phyloP scores from a whole-genome alignment of 108 stramenopile species.

The Epipyxis sp. region DNA sequence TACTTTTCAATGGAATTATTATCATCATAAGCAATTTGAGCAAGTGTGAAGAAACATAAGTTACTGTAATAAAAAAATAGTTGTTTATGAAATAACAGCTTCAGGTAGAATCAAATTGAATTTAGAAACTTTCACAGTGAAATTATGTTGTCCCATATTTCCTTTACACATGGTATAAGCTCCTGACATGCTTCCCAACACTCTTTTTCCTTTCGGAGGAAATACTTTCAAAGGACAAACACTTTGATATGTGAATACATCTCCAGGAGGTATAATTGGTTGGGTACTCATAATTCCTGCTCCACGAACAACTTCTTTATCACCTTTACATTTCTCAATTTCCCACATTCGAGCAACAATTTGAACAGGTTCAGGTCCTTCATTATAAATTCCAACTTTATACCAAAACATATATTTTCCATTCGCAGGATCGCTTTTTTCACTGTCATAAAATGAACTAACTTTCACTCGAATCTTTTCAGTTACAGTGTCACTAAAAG shows the following conservation, averaged over 20 bases:
- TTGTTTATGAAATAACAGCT: background rate
- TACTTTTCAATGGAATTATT: too few relatives aligned
- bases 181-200: background rate
- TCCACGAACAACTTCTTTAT: conserved; percentile 10
- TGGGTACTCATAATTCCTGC: conserved; percentile 10
- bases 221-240: conserved; percentile 16
- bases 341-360: conserved; percentile 21
- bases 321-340: conserved; percentile 11
- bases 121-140: conserved; percentile 8
- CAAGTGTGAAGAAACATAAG: too few relatives aligned
- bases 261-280: conserved; percentile 6
- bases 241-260: conserved; percentile 24
- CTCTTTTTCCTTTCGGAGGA: conserved; percentile 4
- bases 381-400: conserved; percentile 15
- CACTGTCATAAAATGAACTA: background rate
- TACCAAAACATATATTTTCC: conserved; percentile 24
- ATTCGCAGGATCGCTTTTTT: background rate
- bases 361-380: conserved; percentile 24
- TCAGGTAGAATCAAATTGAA: conserved; percentile 14
- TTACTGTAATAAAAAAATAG: too few relatives aligned
- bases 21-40: too few relatives aligned
- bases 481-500: conserved; percentile 16
- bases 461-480: conserved; percentile 18
- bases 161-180: conserved; percentile 17
- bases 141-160: conserved; percentile 21